Base-by-base conservation (phyloP, 2,329 filamentous ascomycete genomes). In the Celoporthe dispersa region DNA sequence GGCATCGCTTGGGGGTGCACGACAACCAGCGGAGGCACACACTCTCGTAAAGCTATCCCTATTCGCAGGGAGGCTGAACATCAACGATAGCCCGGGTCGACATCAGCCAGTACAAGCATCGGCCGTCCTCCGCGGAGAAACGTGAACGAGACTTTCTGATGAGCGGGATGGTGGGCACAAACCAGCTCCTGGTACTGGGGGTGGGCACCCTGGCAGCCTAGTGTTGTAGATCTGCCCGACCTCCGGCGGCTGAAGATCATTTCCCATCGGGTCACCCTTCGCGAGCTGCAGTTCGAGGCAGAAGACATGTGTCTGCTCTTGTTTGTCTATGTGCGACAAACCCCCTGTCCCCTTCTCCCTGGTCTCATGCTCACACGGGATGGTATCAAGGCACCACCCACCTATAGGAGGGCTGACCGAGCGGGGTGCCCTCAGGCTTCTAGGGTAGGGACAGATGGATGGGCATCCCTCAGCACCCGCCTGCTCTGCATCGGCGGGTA, bases 101-200 rank as follows among this genome's bases (percentile, higher is more conserved):
- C 33, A 64, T 44, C 35, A 62, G 59, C 57, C 48, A 37, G 59
- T 44, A 44, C 65, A 31, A 39, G 35, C 66, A 67, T 63, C 69
- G 69, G 69, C 59, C 63, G 44, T 71, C 57, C 39, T 7, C 41
- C 55, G 59, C 55, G 62, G 59, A 41, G 65, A 44, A 35, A 53
- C 60, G 33, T 63, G 62, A 66, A 25, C 1, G 51, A 9, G 8
- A 2, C 4, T 19, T 51, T n/a, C 8, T 25, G 6, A 51, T 51
- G 44, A 51, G 25, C 51, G 28, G 44, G 44, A 28, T 3, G 25
- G 28, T 16, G n/a, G n/a, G n/a, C 4, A 31, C 53, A 28, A 28
- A 57, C 53, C 25, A 57, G 4, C 4, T 16, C 25, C 12, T 57
- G 25, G 28, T 57, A 28, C 44, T 61, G 16, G 44, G 37, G n/a